A percentile compares a stretch with the other conserved stretches of the same genome.
phyloP scores from a whole-genome alignment of 2,329 filamentous ascomycete species.

The Dactylonectria macrodidyma region DNA sequence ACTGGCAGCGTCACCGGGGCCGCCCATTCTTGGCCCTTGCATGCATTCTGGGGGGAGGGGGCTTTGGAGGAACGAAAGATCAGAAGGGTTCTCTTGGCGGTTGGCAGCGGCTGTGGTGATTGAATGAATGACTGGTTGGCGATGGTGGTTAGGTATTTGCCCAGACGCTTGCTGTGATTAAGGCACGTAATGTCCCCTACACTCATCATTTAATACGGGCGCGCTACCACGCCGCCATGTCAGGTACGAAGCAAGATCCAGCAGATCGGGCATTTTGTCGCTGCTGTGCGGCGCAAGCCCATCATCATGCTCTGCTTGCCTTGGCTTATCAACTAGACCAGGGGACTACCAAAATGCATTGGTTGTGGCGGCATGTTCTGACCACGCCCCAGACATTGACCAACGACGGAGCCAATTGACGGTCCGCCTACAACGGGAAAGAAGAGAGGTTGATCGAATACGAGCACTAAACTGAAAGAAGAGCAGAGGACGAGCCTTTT shows the following conservation, averaged over 20 bases:
- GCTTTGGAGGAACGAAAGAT: no score
- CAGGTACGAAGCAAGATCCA: neutral
- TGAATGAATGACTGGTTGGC: neutral
- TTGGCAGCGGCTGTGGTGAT: no score
- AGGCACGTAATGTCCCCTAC: no score
- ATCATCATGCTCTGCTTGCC: neutral
- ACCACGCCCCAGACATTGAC: neutral
- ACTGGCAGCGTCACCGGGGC: slow-evolving; percentile 23
- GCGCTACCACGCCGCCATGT: neutral
- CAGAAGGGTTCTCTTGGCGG: no score
- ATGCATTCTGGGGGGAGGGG: no score
- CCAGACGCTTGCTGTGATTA: neutral
- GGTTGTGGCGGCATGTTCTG: neutral
- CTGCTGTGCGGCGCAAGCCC: neutral
- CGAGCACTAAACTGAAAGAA: slow-evolving; percentile 20
- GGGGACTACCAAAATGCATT: neutral
- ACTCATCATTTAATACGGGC: no score
- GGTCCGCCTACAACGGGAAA: neutral
- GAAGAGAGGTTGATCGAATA: neutral
- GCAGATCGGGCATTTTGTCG: neutral
- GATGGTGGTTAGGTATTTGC: neutral
- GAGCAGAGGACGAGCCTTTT: slow-evolving; percentile 18
- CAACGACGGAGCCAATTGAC: no score
- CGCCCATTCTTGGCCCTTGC: no score
- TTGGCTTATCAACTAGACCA: neutral